A percentile compares a stretch with the other conserved stretches of the same genome.
Conservation (phyloP, 148 eudicot genomes). For the Silene uniflora region DNA sequence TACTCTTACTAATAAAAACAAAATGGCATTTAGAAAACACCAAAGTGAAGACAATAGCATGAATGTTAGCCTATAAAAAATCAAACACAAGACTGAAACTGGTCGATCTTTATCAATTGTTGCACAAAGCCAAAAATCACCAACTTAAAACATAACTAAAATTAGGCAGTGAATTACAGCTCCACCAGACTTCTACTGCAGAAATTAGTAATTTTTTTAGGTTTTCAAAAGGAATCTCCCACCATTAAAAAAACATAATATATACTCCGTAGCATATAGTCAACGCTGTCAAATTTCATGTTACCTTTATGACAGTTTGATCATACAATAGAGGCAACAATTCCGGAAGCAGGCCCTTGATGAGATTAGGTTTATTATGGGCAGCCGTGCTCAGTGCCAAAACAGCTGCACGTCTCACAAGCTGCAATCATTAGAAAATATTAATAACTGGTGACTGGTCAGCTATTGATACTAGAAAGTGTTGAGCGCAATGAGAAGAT, state of each 20-base stretch:
- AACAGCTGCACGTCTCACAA: constrained; percentile 97
- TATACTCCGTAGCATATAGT: constrained; percentile 6
- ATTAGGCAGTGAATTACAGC: background rate
- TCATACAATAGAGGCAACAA: constrained; percentile 91
- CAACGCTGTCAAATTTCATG: background rate
- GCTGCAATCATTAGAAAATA: constrained; percentile 43
- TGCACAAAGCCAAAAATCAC: background rate
- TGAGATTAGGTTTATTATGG: constrained; percentile 92
- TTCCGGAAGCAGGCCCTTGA: constrained; percentile 90
- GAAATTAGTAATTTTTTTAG: background rate
- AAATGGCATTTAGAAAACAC: background rate
- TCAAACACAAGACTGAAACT: background rate
- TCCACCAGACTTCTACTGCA: background rate
- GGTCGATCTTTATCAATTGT: background rate
- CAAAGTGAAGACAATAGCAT: no score
- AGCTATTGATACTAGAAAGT: background rate
- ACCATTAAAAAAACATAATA: background rate
- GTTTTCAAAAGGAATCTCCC: background rate
- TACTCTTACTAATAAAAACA: background rate
- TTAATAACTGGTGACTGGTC: background rate
- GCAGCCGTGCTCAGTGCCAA: constrained; percentile 94
- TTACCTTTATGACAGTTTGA: constrained; percentile 90
- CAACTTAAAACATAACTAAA: background rate
- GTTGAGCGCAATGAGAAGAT: background rate
- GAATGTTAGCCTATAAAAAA: no score